Conservation (phyloP, 345 rosid genomes). For the Psidium guajava region DNA sequence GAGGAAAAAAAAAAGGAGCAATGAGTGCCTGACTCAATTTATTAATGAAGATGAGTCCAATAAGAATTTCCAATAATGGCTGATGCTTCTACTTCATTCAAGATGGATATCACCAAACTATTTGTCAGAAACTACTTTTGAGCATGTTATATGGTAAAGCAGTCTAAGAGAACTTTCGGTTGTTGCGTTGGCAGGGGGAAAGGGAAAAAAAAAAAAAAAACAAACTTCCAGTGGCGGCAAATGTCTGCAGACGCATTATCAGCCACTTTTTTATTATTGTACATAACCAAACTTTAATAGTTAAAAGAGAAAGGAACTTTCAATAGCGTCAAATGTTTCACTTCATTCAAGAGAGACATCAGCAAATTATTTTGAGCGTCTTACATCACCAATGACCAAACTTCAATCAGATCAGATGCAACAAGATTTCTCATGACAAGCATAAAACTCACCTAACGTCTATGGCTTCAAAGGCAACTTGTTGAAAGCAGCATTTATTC, state of each 20-base stretch:
- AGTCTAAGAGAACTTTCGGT: neutral
- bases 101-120: neutral
- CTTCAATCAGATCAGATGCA: neutral
- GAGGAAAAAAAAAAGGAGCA: neutral
- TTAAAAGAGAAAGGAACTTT: neutral
- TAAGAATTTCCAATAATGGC: neutral
- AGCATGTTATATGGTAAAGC: neutral
- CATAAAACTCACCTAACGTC: neutral
- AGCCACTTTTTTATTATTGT: neutral
- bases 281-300: neutral
- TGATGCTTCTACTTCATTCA: neutral
- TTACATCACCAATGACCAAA: neutral
- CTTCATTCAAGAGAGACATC: neutral
- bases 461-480: constrained; percentile 54
- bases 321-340: neutral
- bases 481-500: constrained; percentile 21
- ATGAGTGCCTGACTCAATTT: neutral
- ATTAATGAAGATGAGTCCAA: neutral
- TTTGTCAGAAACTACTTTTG: neutral
- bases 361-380: neutral
- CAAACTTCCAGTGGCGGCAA: neutral
- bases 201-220: neutral
- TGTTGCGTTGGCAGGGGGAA: neutral
- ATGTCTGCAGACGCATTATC: neutral
- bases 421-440: neutral